Base-by-base conservation (phyloP, 345 rosid species). In the Barbarea vulgaris region DNA sequence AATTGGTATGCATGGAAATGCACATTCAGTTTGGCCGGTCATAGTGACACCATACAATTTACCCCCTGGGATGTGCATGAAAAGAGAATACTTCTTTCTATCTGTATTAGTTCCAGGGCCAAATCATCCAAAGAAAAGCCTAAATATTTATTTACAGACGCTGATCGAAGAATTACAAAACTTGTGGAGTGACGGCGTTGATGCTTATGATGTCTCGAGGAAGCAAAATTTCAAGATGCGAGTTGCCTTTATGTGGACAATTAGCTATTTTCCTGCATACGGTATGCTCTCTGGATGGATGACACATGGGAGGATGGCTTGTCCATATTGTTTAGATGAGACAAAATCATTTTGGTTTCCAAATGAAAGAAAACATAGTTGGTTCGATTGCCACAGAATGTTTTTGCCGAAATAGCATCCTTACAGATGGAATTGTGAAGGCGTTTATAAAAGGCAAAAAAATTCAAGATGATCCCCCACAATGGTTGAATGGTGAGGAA, bases 231-330 rank as follows among this genome's bases (percentile, higher is more conserved):
- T 54, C 28, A 21, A 1, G 18, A 19, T 55, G 30, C 10, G 18
- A 2, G 61, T 17, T 19, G 61, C 31, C 3, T 24, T 67, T 3
- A 51, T 34, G 31, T 52, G 72, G 72, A 51, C 50, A n/a, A 67
- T 67, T 1, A 67, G 50, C 4, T 50, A 67, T 24, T 67, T 67
- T 10, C 71, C 36, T 0, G 61, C 72, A 8, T 52, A 67, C 4
- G 19, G 13, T 7, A 50, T 67, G 72, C 22, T 67, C 0, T 28
- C 44, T 18, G 60, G 71, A 3, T 67, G 46, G 71, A 51, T 8
- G 18, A 67, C 46, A 1, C 71, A 67, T 67, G 60, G 60, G 0
- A 6, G 44, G 0, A 11, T 67, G 27, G 47, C 58, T 11, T 47
- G 71, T 28, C 70, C 37, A 1, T 64, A 39, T 11, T 64, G 28